Evolutionary conservation across 257 asterid species (phyloP).

Genomic region (Fraxinus pennsylvanica): DNA sequence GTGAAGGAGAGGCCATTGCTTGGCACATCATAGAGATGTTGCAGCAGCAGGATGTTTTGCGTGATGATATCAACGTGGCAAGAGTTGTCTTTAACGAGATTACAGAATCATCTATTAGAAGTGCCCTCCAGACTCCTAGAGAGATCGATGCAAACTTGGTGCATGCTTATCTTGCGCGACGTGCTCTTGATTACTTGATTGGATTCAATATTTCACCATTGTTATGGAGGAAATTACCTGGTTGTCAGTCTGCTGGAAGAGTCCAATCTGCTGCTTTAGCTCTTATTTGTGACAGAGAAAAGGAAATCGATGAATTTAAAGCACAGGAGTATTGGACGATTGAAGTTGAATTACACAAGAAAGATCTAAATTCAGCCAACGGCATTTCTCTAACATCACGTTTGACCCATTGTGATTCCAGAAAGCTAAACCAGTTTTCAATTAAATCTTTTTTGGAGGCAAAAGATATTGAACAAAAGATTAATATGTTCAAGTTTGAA

Average conservation of each 20-base stretch:
- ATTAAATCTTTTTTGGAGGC: conserved; percentile 64
- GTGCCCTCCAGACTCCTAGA: conserved; percentile 82
- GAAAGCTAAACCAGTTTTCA: conserved; percentile 60
- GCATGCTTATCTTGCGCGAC: conserved; percentile 89
- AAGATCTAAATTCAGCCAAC: conserved; percentile 32
- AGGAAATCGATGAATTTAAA: conserved; percentile 70
- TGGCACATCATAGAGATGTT: conserved; percentile 97
- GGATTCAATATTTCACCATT: conserved; percentile 95
- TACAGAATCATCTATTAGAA: conserved; percentile 86
- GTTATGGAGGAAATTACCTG: conserved; percentile 93
- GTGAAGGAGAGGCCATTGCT: conserved; percentile 98
- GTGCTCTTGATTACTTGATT: conserved; percentile 94
- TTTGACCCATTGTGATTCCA: conserved; percentile 58
- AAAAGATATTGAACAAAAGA: conserved; percentile 52
- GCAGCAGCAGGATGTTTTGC: conserved; percentile 85
- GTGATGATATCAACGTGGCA: conserved; percentile 63
- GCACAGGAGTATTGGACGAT: conserved; percentile 87
- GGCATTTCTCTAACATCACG: conserved; percentile 43
- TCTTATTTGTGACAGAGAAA: conserved; percentile 86
- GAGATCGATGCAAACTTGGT: conserved; percentile 77
- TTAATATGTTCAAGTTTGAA: conserved; percentile 50
- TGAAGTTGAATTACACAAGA: conserved; percentile 49
- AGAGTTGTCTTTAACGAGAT: conserved; percentile 87
- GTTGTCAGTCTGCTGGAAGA: conserved; percentile 97
- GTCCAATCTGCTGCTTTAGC: conserved; percentile 96